These are phyloP conservation scores for Starmera dryadoides DNA, from an alignment of 805 yeast species.

Conservation along the genomic window DNA sequence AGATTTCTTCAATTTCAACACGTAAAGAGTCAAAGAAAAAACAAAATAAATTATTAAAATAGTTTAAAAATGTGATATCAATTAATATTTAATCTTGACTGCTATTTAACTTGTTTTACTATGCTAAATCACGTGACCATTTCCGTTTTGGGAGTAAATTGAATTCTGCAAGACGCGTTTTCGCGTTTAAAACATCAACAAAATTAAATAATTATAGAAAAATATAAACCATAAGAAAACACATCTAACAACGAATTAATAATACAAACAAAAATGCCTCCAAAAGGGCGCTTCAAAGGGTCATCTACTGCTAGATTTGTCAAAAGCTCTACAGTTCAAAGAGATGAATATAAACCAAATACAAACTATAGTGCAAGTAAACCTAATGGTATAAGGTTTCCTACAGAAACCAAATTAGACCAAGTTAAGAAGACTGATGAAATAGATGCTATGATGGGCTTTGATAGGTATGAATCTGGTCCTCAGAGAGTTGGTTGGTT, in stretches of 20 bases:
- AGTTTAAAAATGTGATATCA: no score
- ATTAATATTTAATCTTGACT: no score
- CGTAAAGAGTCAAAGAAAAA: no score
- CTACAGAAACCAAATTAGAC: slow-evolving; percentile 32
- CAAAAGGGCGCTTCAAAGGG: slow-evolving; percentile 29
- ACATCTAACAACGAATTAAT: no score
- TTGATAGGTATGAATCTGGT: slow-evolving; percentile 69
- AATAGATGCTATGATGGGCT: slow-evolving; percentile 82
- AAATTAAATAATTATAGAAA: no score
- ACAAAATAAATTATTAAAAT: no score
- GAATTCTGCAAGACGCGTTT: background rate
- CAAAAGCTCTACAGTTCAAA: slow-evolving; percentile 25
- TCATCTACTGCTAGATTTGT: slow-evolving; percentile 48
- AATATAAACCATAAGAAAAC: background rate
- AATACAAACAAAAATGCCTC: background rate
- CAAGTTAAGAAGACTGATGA: slow-evolving; percentile 55
- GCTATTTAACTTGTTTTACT: no score
- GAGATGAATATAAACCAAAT: slow-evolving; percentile 15
- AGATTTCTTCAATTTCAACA: no score
- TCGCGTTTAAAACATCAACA: background rate
- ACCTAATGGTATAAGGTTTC: slow-evolving; percentile 12
- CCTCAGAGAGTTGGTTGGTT: slow-evolving; percentile 82
- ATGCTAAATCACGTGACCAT: background rate
- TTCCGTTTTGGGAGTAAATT: background rate
- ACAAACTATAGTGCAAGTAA: slow-evolving; percentile 31